Percentiles rank a stretch among this genome's conserved stretches.
Conservation (phyloP, 2,329 filamentous ascomycete species). For the Exophiala spinifera region DNA sequence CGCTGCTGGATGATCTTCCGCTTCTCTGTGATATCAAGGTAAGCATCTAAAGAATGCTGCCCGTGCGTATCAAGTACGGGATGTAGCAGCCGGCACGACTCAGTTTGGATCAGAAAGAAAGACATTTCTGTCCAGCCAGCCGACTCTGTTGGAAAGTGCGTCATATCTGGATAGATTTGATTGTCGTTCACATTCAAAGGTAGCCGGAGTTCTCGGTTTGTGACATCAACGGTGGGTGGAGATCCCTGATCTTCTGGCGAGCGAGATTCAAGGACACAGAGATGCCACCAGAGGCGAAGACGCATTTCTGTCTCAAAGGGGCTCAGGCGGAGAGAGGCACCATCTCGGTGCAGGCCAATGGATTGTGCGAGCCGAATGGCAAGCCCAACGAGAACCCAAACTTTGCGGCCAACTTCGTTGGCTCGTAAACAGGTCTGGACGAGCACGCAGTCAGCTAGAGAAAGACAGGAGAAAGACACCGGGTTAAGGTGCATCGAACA, state of each 20-base stretch:
- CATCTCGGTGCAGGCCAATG: conserved; percentile 65
- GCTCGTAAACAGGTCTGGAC: conserved; percentile 57
- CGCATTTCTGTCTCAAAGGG: conserved; percentile 67
- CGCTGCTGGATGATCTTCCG: conserved; percentile 6
- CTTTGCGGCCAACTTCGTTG: conserved; percentile 44
- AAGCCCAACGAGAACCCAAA: conserved; percentile 60
- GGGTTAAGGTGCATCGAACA: not conserved
- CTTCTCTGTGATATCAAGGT: conserved; percentile 1
- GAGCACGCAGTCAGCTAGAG: conserved; percentile 37
- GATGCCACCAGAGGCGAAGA: conserved; percentile 65
- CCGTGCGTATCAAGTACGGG: not conserved
- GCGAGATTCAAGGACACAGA: conserved; percentile 37
- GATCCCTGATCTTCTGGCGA: conserved; percentile 30
- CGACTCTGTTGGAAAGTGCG: conserved; percentile 3
- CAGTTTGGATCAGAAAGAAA: conserved; percentile 4
- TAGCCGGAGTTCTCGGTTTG: not conserved
- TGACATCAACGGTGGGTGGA: conserved; percentile 37
- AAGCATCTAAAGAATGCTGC: not conserved
- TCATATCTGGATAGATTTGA: conserved; percentile 49
- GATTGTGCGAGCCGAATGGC: conserved; percentile 63
- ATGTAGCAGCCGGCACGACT: conserved; percentile 1
- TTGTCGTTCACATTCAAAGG: conserved; percentile 55
- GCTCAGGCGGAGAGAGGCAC: conserved; percentile 53
- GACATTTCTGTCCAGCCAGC: conserved; percentile 14
- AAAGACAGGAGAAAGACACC: not conserved